Evolutionary conservation across 805 yeast species (phyloP).

Genomic region (Hanseniaspora guilliermondii): DNA sequence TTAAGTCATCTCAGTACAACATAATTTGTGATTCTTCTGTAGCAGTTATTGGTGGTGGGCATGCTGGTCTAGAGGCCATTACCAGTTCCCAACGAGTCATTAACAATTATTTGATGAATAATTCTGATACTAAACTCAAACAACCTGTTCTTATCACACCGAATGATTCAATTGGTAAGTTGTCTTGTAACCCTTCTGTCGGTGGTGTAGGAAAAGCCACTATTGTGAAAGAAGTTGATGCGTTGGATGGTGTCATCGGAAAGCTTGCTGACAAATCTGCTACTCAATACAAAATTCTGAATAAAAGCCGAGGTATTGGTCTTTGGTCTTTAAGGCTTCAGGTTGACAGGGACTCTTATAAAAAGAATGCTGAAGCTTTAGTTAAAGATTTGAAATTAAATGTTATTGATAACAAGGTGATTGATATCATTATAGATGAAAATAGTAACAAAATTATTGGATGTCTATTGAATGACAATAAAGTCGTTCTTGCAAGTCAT

Average conservation of each 20-base stretch:
- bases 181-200: slow-evolving; percentile 94
- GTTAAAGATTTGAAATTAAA: slow-evolving; percentile 47
- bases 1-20: background rate
- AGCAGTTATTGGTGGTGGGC: slow-evolving; percentile 92
- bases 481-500: slow-evolving; percentile 42
- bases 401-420: slow-evolving; percentile 59
- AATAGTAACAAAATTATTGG: slow-evolving; percentile 41
- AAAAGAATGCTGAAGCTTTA: slow-evolving; percentile 46
- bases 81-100: slow-evolving; percentile 85
- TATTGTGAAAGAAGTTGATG: slow-evolving; percentile 81
- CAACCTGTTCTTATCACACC: slow-evolving; percentile 59
- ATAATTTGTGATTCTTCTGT: slow-evolving; percentile 16
- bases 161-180: slow-evolving; percentile 68
- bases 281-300: slow-evolving; percentile 75
- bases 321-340: slow-evolving; percentile 98
- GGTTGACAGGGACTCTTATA: slow-evolving; percentile 73
- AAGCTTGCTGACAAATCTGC: slow-evolving; percentile 86
- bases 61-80: slow-evolving; percentile 97
- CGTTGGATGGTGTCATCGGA: slow-evolving; percentile 84
- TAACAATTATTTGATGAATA: background rate
- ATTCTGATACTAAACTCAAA: slow-evolving; percentile 35
- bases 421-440: slow-evolving; percentile 60
- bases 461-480: slow-evolving; percentile 41
- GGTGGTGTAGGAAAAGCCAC: slow-evolving; percentile 99
- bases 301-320: slow-evolving; percentile 78